Conservation (phyloP, 768 basidiomycete genomes). For the Amanita pallidorosea region DNA sequence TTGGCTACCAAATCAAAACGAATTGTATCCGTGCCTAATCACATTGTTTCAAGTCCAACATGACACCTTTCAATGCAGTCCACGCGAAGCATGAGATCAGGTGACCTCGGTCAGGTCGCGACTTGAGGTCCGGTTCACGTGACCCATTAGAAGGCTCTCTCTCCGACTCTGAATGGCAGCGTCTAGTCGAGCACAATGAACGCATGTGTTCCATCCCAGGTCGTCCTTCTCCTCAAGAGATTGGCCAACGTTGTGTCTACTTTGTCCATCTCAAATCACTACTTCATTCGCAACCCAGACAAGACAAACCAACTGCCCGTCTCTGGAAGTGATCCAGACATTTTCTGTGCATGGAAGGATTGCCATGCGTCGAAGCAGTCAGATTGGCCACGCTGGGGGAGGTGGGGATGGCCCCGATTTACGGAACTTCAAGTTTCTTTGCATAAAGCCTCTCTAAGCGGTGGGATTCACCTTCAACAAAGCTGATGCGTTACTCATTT, state of each 20-base stretch:
- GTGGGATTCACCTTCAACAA: neutral
- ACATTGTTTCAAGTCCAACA: no score
- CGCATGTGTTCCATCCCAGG: conserved; percentile 44
- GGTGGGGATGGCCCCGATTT: conserved; percentile 15
- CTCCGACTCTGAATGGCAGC: no score
- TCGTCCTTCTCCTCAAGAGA: conserved; percentile 51
- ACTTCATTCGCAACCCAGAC: conserved; percentile 25
- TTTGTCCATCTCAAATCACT: conserved; percentile 61
- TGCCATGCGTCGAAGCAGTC: conserved; percentile 15
- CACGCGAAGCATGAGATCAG: no score
- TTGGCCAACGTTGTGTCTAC: conserved; percentile 60
- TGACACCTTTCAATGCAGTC: no score
- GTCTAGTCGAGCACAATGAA: conserved; percentile 17
- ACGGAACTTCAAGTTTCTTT: neutral
- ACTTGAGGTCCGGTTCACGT: no score
- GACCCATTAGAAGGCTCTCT: no score
- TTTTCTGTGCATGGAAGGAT: neutral
- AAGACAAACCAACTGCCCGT: conserved; percentile 6
- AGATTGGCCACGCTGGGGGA: conserved; percentile 14
- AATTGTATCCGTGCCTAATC: no score
- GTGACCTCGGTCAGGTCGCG: no score
- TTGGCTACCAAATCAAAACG: no score
- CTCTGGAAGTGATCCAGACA: neutral
- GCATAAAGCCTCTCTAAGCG: conserved; percentile 1
- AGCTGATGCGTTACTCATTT: neutral